These are phyloP conservation scores for Aegle marmelos DNA, from an alignment of 345 rosid genomes.

Conservation along the genomic window DNA sequence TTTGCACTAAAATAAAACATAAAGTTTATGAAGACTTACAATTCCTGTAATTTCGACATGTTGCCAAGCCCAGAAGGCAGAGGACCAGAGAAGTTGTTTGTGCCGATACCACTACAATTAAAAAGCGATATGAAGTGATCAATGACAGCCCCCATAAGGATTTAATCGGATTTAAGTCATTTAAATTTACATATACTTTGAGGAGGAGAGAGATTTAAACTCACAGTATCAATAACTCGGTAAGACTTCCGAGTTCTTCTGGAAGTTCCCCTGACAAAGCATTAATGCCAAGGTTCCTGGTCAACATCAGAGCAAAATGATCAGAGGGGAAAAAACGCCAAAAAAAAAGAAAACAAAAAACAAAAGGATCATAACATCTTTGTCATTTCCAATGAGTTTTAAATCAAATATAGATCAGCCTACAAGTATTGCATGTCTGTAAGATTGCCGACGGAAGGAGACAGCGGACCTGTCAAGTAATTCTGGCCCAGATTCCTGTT, in stretches of 20 bases:
- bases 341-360: background rate
- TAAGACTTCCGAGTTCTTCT: constrained; percentile 59
- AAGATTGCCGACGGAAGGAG: constrained; percentile 47
- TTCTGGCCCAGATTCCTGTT: constrained; percentile 47
- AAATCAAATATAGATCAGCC: constrained; percentile 9
- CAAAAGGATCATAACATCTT: background rate
- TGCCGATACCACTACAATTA: constrained; percentile 34
- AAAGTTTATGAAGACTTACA: constrained; percentile 42
- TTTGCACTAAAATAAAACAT: background rate
- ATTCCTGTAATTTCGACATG: constrained; percentile 37
- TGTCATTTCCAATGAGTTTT: background rate
- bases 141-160: background rate
- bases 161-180: constrained; percentile 17
- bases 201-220: too few species aligned
- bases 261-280: constrained; percentile 66
- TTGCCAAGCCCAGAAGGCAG: constrained; percentile 64
- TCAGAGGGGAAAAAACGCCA: too few species aligned
- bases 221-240: constrained; percentile 43
- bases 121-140: background rate
- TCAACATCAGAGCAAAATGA: background rate
- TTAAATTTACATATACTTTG: too few species aligned
- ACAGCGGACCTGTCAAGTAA: constrained; percentile 45
- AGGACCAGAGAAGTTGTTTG: constrained; percentile 69
- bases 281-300: constrained; percentile 55
- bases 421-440: constrained; percentile 65